Base-by-base conservation (phyloP, 1,284 basidiomycete species). In the Fistulinella cinereoalba region DNA sequence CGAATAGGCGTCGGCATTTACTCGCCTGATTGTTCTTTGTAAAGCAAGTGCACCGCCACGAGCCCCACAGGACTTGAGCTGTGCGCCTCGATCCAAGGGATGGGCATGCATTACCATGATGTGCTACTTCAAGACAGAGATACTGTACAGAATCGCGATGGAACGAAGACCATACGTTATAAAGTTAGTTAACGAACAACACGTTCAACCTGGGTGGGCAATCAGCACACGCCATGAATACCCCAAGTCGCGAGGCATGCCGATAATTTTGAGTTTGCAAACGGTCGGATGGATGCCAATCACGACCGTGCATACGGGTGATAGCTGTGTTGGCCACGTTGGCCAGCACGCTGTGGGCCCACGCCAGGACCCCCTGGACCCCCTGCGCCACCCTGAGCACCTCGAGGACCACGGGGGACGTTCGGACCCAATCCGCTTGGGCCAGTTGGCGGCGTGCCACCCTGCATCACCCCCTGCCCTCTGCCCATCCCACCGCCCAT, bases 221-320 rank as follows among this genome's bases (percentile, higher is more conserved):
- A n/a, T n/a, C n/a, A n/a, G n/a, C n/a, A n/a, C n/a, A n/a, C n/a
- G n/a, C n/a, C n/a, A n/a, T n/a, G n/a, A n/a, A n/a, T n/a, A n/a
- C n/a, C n/a, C n/a, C n/a, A n/a, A n/a, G n/a, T n/a, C n/a, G n/a
- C n/a, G n/a, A n/a, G n/a, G n/a, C n/a, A n/a, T n/a, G n/a, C n/a
- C 4, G 21, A 6, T 9, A 19, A 13, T 59, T 59, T 59, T 61
- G 46, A 49, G 31, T 23, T 27, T 38, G 23, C 39, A 40, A 16
- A 12, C 33, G 32, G 27, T 22, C 28, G 27, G 25, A 31, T 4
- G 12, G 29, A 34, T 13, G 41, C 37, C 28, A 31, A 49, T 58
- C 54, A 62, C 62, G 58, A 85, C 55, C 86, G 83, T 29, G 85
- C 81, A 56, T 90, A 90, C 2, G 88, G 87, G 58, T 89, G 88